Conservation (phyloP, 805 yeast genomes). For the Brettanomyces custersianus region DNA sequence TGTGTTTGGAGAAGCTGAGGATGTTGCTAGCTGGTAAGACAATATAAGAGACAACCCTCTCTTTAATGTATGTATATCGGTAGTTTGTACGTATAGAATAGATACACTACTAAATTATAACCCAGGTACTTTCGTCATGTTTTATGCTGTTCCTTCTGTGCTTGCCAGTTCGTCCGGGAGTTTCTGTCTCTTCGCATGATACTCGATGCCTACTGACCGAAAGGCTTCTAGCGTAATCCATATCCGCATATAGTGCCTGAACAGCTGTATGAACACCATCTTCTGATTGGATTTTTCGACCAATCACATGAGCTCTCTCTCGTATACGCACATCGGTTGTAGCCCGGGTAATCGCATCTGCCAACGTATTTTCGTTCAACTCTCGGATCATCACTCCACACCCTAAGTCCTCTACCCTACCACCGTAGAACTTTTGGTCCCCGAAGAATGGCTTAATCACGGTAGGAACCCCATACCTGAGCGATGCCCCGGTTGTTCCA, state of each 20-base stretch:
- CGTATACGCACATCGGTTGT: conserved; percentile 58
- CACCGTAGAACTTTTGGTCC: conserved; percentile 89
- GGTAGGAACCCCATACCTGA: conserved; percentile 82
- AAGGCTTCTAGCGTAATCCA: conserved; percentile 65
- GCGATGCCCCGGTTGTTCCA: conserved; percentile 90
- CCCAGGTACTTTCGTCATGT: too few species aligned
- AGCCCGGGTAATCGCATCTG: conserved; percentile 61
- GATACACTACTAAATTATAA: too few species aligned
- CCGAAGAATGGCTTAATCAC: conserved; percentile 93
- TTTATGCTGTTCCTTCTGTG: too few species aligned
- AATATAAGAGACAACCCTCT: too few species aligned
- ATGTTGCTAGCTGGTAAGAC: conserved; percentile 85
- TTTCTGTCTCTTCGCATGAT: too few species aligned
- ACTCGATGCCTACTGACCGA: too few species aligned
- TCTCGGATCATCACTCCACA: conserved; percentile 68
- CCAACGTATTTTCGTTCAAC: conserved; percentile 52
- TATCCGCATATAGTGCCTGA: conserved; percentile 64
- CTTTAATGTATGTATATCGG: too few species aligned
- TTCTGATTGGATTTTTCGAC: conserved; percentile 59
- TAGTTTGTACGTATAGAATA: too few species aligned
- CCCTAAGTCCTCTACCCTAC: conserved; percentile 80
- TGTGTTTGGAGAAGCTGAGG: conserved; percentile 94
- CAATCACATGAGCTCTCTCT: conserved; percentile 56
- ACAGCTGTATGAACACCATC: conserved; percentile 76
- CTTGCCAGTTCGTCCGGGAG: too few species aligned